A percentile compares a stretch with the other conserved stretches of the same genome.
Conservation (phyloP, 2,329 filamentous ascomycete species). For the Alternaria novae-zelandiae region DNA sequence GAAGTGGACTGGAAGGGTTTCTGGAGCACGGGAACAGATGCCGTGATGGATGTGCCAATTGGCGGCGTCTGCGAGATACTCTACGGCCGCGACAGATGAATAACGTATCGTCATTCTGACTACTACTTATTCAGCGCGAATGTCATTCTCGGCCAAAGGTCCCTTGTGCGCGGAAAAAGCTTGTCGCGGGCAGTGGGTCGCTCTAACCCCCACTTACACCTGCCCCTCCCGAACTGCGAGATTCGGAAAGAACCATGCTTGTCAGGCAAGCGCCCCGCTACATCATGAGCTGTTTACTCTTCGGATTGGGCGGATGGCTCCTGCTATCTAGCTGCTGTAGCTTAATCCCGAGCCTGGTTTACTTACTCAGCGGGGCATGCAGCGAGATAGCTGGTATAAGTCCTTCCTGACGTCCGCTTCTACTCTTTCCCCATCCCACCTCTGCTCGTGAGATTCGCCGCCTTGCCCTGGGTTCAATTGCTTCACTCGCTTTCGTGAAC, state of each 20-base stretch:
- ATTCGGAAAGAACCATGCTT: slow-evolving; percentile 27
- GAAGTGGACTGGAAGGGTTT: slow-evolving; percentile 76
- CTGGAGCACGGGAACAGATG: slow-evolving; percentile 94
- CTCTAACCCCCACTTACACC: slow-evolving; percentile 26
- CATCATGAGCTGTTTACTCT: background rate
- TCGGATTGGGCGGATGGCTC: slow-evolving; percentile 15
- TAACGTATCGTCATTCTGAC: slow-evolving; percentile 22
- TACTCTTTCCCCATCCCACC: background rate
- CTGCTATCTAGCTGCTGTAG: slow-evolving; percentile 16
- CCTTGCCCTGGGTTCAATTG: slow-evolving; percentile 11
- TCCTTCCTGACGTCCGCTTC: background rate
- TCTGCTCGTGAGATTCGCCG: slow-evolving; percentile 8
- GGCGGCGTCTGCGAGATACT: slow-evolving; percentile 94
- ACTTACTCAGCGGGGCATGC: slow-evolving; percentile 23
- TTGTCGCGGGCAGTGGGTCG: slow-evolving; percentile 18
- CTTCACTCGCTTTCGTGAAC: background rate
- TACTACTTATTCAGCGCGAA: slow-evolving; percentile 9
- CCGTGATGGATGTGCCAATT: slow-evolving; percentile 94
- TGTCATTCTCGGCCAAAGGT: background rate
- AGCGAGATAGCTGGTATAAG: slow-evolving; percentile 23
- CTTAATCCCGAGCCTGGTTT: slow-evolving; percentile 8
- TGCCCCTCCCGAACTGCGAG: slow-evolving; percentile 27
- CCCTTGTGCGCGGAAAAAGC: slow-evolving; percentile 17
- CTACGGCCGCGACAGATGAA: slow-evolving; percentile 68
- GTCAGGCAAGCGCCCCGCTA: slow-evolving; percentile 18